phyloP scores from a whole-genome alignment of 2,329 filamentous ascomycete genomes.

The Aspergillus nomiae region DNA sequence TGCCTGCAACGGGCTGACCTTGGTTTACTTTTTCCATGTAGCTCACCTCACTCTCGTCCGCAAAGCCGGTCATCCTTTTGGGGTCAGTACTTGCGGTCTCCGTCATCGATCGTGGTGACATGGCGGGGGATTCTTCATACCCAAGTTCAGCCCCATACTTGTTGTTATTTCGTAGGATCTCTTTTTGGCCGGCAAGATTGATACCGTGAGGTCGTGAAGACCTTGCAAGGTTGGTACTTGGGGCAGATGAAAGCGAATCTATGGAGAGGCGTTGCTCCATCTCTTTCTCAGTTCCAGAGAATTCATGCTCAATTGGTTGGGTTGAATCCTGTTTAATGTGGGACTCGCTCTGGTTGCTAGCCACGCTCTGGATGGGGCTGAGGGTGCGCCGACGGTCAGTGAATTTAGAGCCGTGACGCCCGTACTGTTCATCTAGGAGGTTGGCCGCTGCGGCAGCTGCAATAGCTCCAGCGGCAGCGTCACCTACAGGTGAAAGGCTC shows the following conservation, averaged over 20 bases:
- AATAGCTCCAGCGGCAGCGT: constrained; percentile 40
- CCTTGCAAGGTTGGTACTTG: constrained; percentile 59
- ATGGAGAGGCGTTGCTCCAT: constrained; percentile 54
- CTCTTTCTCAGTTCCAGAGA: constrained; percentile 65
- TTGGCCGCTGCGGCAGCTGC: constrained; percentile 43
- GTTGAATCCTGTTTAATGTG: constrained; percentile 64
- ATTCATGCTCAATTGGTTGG: constrained; percentile 51
- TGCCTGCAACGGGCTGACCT: constrained; percentile 70
- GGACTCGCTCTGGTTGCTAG: constrained; percentile 75
- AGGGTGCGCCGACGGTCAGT: constrained; percentile 69
- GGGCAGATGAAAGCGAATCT: constrained; percentile 59
- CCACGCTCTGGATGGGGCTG: constrained; percentile 90
- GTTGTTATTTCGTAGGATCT: constrained; percentile 50
- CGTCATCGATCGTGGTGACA: constrained; percentile 30
- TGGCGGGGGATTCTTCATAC: constrained; percentile 38
- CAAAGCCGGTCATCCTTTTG: constrained; percentile 53
- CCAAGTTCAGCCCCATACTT: constrained; percentile 38
- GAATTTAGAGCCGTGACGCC: constrained; percentile 54
- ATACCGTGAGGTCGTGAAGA: constrained; percentile 57
- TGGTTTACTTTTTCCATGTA: constrained; percentile 62
- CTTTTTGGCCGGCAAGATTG: constrained; percentile 53
- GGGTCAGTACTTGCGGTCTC: constrained; percentile 54
- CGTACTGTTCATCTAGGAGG: constrained; percentile 43
- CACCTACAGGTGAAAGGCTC: constrained; percentile 31
- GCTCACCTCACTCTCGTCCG: constrained; percentile 58